Conservation (phyloP, 1,139 yeast species). For the Lodderomyces pseudojiufengensis region DNA sequence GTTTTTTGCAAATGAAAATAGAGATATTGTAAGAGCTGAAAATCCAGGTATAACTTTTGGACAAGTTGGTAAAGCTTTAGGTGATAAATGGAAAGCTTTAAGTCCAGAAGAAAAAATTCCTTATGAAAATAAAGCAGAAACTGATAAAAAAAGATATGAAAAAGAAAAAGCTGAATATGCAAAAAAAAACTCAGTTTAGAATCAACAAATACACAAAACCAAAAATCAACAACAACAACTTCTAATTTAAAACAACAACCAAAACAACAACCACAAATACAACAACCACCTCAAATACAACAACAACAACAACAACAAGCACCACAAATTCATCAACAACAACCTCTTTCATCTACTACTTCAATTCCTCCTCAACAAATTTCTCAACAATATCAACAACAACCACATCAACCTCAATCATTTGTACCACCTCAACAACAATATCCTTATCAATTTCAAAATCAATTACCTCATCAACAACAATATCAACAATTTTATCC, state of each 20-base stretch:
- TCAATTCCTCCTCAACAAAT: not conserved
- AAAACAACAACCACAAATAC: slow-evolving; percentile 1
- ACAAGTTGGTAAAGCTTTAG: slow-evolving; percentile 86
- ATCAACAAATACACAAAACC: slow-evolving; percentile 7
- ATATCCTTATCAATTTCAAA: slow-evolving; percentile 3
- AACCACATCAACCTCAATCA: not conserved
- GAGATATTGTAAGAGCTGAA: slow-evolving; percentile 91
- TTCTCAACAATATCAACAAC: not conserved
- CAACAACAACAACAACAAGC: too few relatives aligned
- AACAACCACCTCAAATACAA: slow-evolving; percentile 3
- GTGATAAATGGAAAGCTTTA: slow-evolving; percentile 95
- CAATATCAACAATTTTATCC: too few relatives aligned
- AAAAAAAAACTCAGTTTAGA: slow-evolving; percentile 34
- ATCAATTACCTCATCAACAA: not conserved
- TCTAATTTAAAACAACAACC: slow-evolving; percentile 1
- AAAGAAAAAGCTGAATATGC: slow-evolving; percentile 90
- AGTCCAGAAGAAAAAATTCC: slow-evolving; percentile 78
- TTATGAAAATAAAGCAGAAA: slow-evolving; percentile 88
- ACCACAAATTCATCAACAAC: not conserved
- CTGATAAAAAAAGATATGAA: slow-evolving; percentile 97
- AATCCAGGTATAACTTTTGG: slow-evolving; percentile 94
- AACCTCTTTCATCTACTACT: not conserved
- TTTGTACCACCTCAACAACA: slow-evolving; percentile 1
- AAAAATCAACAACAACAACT: slow-evolving; percentile 4
- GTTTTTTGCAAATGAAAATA: slow-evolving; percentile 97